phyloP scores from a whole-genome alignment of 2,329 filamentous ascomycete genomes.

The Hymenoscyphus salicellus region DNA sequence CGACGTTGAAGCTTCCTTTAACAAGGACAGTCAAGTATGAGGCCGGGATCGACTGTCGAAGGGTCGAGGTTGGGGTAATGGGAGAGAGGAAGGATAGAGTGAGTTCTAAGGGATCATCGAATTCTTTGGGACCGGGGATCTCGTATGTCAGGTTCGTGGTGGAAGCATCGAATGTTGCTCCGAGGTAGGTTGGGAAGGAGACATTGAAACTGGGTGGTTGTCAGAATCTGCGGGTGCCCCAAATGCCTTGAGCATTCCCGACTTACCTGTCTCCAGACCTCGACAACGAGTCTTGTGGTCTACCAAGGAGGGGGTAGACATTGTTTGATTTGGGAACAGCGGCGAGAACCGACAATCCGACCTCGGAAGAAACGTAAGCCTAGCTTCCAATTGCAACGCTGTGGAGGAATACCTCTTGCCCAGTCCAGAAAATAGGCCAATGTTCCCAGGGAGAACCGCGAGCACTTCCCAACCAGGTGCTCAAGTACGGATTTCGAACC shows the following conservation, averaged over 20 bases:
- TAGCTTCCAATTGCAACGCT: background rate
- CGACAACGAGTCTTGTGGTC: constrained; percentile 61
- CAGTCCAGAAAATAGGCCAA: constrained; percentile 86
- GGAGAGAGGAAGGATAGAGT: constrained; percentile 54
- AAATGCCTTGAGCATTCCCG: background rate
- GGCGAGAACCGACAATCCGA: constrained; percentile 63
- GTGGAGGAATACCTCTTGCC: constrained; percentile 50
- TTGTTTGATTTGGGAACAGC: constrained; percentile 56
- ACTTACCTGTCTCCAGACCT: constrained; percentile 38
- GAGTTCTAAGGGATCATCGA: constrained; percentile 48
- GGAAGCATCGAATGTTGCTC: constrained; percentile 65
- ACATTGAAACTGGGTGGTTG: constrained; percentile 49
- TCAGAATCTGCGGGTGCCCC: background rate
- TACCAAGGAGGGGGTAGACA: constrained; percentile 63
- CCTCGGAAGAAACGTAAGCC: constrained; percentile 34
- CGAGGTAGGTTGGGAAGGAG: constrained; percentile 56
- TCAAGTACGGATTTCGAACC: constrained; percentile 59
- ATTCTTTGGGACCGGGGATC: constrained; percentile 46
- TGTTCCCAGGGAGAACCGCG: constrained; percentile 72
- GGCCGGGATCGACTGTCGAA: constrained; percentile 54
- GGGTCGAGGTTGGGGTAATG: constrained; percentile 34
- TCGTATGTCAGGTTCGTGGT: constrained; percentile 67
- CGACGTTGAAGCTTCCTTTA: constrained; percentile 61
- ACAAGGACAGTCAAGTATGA: constrained; percentile 72
- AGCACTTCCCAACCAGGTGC: constrained; percentile 62